Evolutionary conservation across 805 yeast genomes (phyloP), one percentile per base, ranked within the genome.

Genomic region (Yarrowia sp.): DNA sequence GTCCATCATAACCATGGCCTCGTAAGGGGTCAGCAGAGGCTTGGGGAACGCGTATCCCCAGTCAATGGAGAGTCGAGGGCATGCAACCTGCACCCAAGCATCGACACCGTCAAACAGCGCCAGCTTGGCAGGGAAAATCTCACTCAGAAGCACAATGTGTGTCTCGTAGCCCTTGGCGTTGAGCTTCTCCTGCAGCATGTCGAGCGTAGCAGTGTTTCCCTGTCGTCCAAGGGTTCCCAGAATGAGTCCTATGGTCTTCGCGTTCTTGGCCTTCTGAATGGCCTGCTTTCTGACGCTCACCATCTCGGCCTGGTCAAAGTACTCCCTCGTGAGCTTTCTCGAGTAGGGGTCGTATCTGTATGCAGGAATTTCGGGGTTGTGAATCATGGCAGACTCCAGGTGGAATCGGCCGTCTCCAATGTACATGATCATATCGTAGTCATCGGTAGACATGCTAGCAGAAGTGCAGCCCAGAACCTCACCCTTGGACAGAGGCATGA

Each of bases 11-110:
- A 92, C 96, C 90, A 89, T 90, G 0, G 97, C 90, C 71, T 94
- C 99, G 71, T 94, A 94, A 0, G 99, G 99, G 0, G 99, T 93
- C 63, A 94, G 75, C 42, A 94, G 76, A 0, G 99, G 99, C 70
- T 88, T 88, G 63, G 85, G 84, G 70, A 94, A 94, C 0, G 99
- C 99, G 72, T 94, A 94, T 0, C 99, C 99, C 99, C 99, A 94
- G 73, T 94, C 99, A 41, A 94, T 93, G 1, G 97, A 90, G 47
- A 94, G 76, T 69, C 99, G 79, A 0, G 99, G 99, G 72, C 99
- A 94, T 0, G 99, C 99, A 2, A 94, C 96, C 74, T 94, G 99
- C 13, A 94, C 88, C 79, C 94, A 94, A 1, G 92, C 96, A 73
- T 94, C 99, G 16, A 93, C 83, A 69, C 90, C 94, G 68, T 90